Evolutionary conservation across 2,329 filamentous ascomycete species (phyloP), one percentile per base, ranked within the genome.

Genomic region (Calonectria multiphialidica): DNA sequence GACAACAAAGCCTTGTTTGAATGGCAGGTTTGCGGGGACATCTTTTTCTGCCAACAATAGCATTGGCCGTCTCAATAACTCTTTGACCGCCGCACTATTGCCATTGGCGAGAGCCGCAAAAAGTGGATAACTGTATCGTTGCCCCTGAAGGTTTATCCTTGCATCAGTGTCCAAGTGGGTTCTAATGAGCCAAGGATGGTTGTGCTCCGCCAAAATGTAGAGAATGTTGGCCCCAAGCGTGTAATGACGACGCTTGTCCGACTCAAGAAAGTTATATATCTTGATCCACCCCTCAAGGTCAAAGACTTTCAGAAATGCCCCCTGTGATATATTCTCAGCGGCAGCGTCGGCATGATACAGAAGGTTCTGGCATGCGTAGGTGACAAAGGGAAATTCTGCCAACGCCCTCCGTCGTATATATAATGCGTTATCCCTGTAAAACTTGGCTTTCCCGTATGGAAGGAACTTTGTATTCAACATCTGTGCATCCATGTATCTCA

Each of bases 301-400:
- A 16, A 78, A 77, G 0, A 1, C 2, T 6, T n/a, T 16, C 0
- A 76, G 0, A 40, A 79, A 74, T 0, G 2, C 15, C 0, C 7
- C n/a, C n/a, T 76, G 74, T 0, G 9, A 1, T 12, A 73, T 16
- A 0, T 21, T 0, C 0, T 25, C 18, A 0, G 25, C 44, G n/a
- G 76, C 75, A 4, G 21, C 61, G 33, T 78, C 40, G 0, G 77
- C 72, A 5, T 79, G 76, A 10, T 74, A 65, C 0, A 78, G 44
- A 18, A 72, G 13, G 61, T 75, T 59, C 0, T 23, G 47, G 0
- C 57, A 62, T 4, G 77, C 73, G 18, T 78, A 77, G 15, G 47
- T 50, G 0, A 75, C 30, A 23, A 78, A 77, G 1, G 75, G 75
- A 25, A 73, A 75, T 0, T 59, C 53, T 1, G 16, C n/a, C 5